These are phyloP conservation scores for Mycosarcoma maydis DNA, from an alignment of 1,284 basidiomycete genomes.

Conservation along the genomic window DNA sequence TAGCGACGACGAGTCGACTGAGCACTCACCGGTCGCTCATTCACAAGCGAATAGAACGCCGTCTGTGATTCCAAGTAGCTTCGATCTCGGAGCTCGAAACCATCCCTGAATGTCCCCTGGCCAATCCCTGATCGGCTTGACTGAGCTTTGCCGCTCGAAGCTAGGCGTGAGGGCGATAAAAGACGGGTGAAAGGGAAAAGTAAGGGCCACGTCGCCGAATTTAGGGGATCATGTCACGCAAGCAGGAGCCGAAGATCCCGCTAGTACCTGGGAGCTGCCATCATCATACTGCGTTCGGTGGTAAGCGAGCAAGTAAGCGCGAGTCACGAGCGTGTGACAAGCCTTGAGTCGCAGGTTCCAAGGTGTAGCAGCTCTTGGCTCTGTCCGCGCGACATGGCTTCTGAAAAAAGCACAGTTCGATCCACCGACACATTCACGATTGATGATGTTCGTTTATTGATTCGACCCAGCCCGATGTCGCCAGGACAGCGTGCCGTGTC, in stretches of 20 bases:
- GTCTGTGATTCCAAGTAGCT: not conserved
- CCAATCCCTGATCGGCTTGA: no score
- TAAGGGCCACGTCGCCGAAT: not conserved
- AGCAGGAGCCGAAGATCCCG: slow-evolving; percentile 1
- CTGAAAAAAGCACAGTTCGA: no score
- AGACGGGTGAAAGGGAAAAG: not conserved
- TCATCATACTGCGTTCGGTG: not conserved
- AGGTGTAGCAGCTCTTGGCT: no score
- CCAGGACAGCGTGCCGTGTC: no score
- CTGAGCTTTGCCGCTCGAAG: not conserved
- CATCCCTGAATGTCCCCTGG: no score
- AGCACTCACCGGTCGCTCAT: not conserved
- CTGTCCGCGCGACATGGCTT: not conserved
- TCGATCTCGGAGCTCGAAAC: not conserved
- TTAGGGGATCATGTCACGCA: not conserved
- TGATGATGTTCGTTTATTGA: no score
- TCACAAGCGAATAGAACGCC: not conserved
- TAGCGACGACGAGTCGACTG: no score
- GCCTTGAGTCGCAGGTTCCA: no score
- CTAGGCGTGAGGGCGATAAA: not conserved
- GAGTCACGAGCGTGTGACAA: not conserved
- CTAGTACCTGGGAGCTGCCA: slow-evolving; percentile 1
- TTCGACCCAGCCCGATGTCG: no score
- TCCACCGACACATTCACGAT: not conserved
- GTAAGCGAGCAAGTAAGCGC: slow-evolving; percentile 1